Evolutionary conservation across 306 rosid genomes (phyloP), one percentile per base, ranked within the genome.

Genomic region (Trifolium pratense): DNA sequence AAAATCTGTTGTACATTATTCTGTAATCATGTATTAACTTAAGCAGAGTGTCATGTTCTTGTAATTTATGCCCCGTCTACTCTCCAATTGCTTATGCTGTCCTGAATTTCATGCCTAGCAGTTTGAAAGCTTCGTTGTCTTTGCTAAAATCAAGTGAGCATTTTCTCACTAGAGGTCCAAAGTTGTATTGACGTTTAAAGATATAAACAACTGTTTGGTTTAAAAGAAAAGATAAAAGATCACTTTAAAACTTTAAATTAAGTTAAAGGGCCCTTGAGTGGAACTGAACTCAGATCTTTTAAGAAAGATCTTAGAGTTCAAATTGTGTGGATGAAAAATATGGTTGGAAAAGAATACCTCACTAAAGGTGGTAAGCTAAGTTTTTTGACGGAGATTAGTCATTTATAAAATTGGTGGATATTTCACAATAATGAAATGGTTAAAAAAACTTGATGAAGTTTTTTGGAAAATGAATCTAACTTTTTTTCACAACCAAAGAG

Each of bases 1-100:
- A 66, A 52, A 32, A 10, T 51, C 45, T 51, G 10, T 39, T 69
- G 71, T 70, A 46, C 58, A 70, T 62, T 65, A 72, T 25, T 60
- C 9, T 70, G 5, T 69, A 61, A 62, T 49, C 39, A 51, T 14
- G 31, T 42, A 20, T 49, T 34, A n/a, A 61, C 23, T 48, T 70
- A 15, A 49, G 17, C 1, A 13, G 12, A 11, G 53, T 13, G 16
- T 36, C 55, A 12, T 36, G 15, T 8, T 58, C 7, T 23, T 48
- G 48, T 7, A 57, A 14, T 34, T 32, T 51, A 36, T 20, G 18
- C 32, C 29, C 61, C 12, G 17, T 57, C 60, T 37, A 31, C 68
- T 23, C 39, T 56, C 65, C 52, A 71, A 55, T 9, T 36, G 75
- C 15, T 70, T 53, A 53, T 53, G 51, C 36, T 52, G 21, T 70